Evolutionary conservation across 2,329 filamentous ascomycete species (phyloP), one percentile per base, ranked within the genome.

Genomic region (Coniochaeta ligniaria): DNA sequence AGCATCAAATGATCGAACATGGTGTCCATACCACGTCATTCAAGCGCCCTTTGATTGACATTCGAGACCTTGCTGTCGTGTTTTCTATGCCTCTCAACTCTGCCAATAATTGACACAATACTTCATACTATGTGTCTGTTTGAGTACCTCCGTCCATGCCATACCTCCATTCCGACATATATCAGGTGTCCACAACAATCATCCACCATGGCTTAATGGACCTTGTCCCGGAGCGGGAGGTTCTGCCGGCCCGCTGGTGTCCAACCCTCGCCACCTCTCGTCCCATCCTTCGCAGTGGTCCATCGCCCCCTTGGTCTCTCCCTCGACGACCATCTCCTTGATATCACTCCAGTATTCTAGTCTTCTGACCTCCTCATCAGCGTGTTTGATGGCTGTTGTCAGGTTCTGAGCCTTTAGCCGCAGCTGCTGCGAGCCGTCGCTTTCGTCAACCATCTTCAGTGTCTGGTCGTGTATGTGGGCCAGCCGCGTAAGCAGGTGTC

Each of bases 331-430:
- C 75, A 92, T 86, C 17, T 83, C 83, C 72, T 87, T 90, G 64
- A 91, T 84, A 70, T 96, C 91, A 69, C 89, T 93, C 88, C 94
- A 96, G 71, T 92, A 96, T 58, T 96, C 91, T 7, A 96, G 78
- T 62, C 83, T 87, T 61, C 87, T 87, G 57, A 96, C 88, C 69
- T 96, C 90, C 66, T 88, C 86, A 64, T 94, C 89, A 1, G 91
- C 92, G 56, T 90, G 88, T 63, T 87, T 81, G 14, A 92, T 81
- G 1, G 93, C 91, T 28, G 83, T 86, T 36, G 85, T 81, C n/a
- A 98, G 80, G 65, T 91, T 87, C 52, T 87, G 79, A 58, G 86
- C 85, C 60, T 84, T 80, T 60, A 71, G 70, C 57, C 72, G 66
- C 55, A 76, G 64, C 45, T 63, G 58, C 6, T 63, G 63, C 22